Evolutionary conservation across 2,329 filamentous ascomycete genomes (phyloP), one percentile per base, ranked within the genome.

Genomic region (Xylariomycetidae sp.): DNA sequence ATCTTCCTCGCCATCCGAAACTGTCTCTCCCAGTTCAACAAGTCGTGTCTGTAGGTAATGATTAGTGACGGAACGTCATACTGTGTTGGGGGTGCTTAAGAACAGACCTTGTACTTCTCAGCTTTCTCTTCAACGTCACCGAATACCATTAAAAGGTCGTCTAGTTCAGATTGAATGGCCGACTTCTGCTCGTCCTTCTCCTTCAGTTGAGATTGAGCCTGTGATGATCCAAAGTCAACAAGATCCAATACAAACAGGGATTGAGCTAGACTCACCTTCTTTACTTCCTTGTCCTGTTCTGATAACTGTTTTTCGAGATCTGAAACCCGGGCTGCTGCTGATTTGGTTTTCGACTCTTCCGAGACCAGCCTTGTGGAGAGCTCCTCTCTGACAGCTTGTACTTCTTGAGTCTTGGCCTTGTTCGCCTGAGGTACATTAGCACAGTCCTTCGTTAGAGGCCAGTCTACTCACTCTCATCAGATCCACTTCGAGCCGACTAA

Each of bases 121-220:
- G 79, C 69, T 62, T 89, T 90, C 34, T 87, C 83, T 58, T 92
- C 86, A 13, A 88, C 54, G 53, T 92, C 86, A 11, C 77, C 80
- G 58, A 89, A 87, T 5, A 92, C 81, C 64, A 90, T 84, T 22
- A 92, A 64, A 34, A 90, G 67, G 56, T 92, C 86, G 46, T 92
- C 86, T 28, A 90, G 67, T 57, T 92, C 86, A 3, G 75, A 70
- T 54, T 90, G 85, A 5, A 73, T 71, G 2, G 72, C 63, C 40
- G 77, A 70, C 35, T 74, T 78, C 37, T 82, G 78, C 39, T 77
- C 71, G 45, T 80, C 76, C 41, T 75, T 80, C 43, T 72, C 62
- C 28, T 59, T 52, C 15, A 53, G 33, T 28, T 54, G 45, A 11
- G 44, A 42, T 27, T 57, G 52, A 13, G 55, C 46, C 38, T 59